A percentile compares a stretch with the other conserved stretches of the same genome.
Conservation (phyloP, 2,329 filamentous ascomycete genomes). For the Verticillium longisporum region DNA sequence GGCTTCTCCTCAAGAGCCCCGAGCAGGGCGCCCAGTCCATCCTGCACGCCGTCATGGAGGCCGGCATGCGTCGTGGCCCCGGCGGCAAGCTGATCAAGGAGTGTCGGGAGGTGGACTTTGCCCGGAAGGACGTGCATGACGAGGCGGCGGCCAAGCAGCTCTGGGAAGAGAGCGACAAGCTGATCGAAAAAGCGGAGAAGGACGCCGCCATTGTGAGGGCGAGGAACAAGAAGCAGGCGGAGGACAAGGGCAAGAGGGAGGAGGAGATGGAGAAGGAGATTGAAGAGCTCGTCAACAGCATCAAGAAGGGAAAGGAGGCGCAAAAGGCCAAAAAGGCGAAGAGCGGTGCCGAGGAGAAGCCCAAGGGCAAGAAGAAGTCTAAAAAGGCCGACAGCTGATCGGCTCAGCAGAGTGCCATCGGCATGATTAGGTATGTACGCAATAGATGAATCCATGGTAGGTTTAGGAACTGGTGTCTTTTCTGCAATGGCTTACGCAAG, state of each 20-base stretch:
- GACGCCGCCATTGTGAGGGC: constrained; percentile 57
- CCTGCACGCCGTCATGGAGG: constrained; percentile 80
- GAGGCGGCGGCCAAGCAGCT: constrained; percentile 75
- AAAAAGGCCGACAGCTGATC: constrained; percentile 19
- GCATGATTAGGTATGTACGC: too few relatives aligned
- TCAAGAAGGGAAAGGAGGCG: constrained; percentile 33
- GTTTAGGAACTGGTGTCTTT: too few relatives aligned
- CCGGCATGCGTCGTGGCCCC: constrained; percentile 52
- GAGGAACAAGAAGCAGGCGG: constrained; percentile 26
- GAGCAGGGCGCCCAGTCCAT: constrained; percentile 81
- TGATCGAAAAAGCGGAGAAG: constrained; percentile 78
- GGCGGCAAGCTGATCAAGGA: constrained; percentile 82
- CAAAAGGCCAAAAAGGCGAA: constrained; percentile 22
- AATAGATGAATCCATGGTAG: too few relatives aligned
- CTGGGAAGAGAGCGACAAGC: constrained; percentile 82
- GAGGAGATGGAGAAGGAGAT: constrained; percentile 23
- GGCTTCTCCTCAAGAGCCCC: constrained; percentile 82
- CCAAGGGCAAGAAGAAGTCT: constrained; percentile 20
- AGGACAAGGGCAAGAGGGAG: constrained; percentile 23
- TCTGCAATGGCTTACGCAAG: too few relatives aligned
- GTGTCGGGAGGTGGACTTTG: constrained; percentile 68
- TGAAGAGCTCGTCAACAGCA: constrained; percentile 32
- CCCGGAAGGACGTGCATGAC: constrained; percentile 67
- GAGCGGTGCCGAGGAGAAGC: constrained; percentile 12
- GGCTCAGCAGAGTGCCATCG: too few relatives aligned